phyloP scores from a whole-genome alignment of 2,329 filamentous ascomycete genomes.

The Fusarium compactum region DNA sequence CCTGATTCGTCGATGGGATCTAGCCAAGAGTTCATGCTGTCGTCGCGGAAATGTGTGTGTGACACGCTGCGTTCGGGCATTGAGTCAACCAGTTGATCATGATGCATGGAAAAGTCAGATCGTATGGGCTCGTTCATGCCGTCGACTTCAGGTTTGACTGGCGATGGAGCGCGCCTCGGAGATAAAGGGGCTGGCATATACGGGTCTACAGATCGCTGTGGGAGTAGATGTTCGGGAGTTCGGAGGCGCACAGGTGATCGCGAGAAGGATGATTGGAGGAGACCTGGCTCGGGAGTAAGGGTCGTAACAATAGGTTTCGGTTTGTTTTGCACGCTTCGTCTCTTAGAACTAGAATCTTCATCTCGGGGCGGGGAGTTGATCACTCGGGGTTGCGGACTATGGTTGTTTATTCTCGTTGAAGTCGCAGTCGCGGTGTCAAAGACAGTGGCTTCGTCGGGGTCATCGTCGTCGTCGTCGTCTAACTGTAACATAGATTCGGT shows the following conservation, averaged over 20 bases:
- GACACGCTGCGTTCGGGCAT: slow-evolving; percentile 13
- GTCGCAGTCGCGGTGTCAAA: slow-evolving; percentile 67
- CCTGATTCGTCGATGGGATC: slow-evolving; percentile 93
- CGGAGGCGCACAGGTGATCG: slow-evolving; percentile 56
- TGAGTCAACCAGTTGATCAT: slow-evolving; percentile 19
- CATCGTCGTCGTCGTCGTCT: slow-evolving; percentile 59
- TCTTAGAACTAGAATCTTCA: slow-evolving; percentile 34
- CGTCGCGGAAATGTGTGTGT: slow-evolving; percentile 65
- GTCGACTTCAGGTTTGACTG: slow-evolving; percentile 44
- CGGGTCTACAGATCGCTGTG: slow-evolving; percentile 65
- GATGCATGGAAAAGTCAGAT: slow-evolving; percentile 51
- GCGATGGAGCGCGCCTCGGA: slow-evolving; percentile 69
- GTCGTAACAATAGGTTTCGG: slow-evolving; percentile 44
- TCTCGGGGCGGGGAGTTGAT: slow-evolving; percentile 45
- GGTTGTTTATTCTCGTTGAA: slow-evolving; percentile 59
- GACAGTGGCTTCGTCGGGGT: slow-evolving; percentile 58
- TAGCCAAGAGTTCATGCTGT: slow-evolving; percentile 89
- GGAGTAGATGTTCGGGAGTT: slow-evolving; percentile 50
- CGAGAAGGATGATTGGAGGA: slow-evolving; percentile 67
- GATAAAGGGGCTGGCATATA: slow-evolving; percentile 80
- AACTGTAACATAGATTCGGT: slow-evolving; percentile 37
- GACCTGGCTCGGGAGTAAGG: slow-evolving; percentile 46
- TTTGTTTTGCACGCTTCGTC: slow-evolving; percentile 43
- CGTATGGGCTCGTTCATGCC: slow-evolving; percentile 48
- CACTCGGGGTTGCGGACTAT: slow-evolving; percentile 34